A percentile compares a stretch with the other conserved stretches of the same genome.
Conservation (phyloP, 441 rosid genomes). For the Pelargonium cotyledonis region DNA sequence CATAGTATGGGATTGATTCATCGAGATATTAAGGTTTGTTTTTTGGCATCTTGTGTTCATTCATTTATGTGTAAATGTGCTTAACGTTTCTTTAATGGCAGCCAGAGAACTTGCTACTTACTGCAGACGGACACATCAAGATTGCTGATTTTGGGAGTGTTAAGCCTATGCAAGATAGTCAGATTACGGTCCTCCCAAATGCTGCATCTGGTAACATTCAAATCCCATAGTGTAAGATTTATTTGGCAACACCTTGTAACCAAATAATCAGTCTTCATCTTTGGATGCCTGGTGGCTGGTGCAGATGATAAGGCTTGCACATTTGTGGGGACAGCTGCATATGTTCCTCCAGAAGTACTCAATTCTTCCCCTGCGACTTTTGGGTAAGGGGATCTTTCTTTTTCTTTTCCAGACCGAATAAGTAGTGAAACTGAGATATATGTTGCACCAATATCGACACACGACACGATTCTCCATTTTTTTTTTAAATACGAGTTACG, state of each 20-base stretch:
- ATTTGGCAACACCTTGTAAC: neutral
- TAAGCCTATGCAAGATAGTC: slow-evolving; percentile 96
- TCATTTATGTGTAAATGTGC: slow-evolving; percentile 12
- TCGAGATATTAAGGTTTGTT: slow-evolving; percentile 85
- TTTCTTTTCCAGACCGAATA: neutral
- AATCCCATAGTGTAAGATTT: slow-evolving; percentile 13
- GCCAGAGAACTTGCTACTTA: slow-evolving; percentile 93
- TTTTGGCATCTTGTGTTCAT: neutral
- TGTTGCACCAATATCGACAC: no score
- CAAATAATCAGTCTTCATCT: neutral
- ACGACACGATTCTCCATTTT: no score
- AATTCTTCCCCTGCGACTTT: slow-evolving; percentile 97
- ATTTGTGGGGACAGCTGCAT: slow-evolving; percentile 97
- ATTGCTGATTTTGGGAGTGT: slow-evolving; percentile 99
- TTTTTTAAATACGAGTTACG: no score
- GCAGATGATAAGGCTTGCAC: slow-evolving; percentile 95
- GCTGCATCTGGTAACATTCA: slow-evolving; percentile 73
- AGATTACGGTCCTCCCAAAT: slow-evolving; percentile 88
- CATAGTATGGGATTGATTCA: slow-evolving; percentile 89
- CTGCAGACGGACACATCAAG: slow-evolving; percentile 87
- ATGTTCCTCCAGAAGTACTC: slow-evolving; percentile 98
- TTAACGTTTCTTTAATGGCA: slow-evolving; percentile 41
- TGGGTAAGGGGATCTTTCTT: slow-evolving; percentile 42
- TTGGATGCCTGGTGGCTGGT: slow-evolving; percentile 1
- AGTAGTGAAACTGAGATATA: no score